A percentile compares a stretch with the other conserved stretches of the same genome.
These are phyloP conservation scores for Xerocomellus dryophilus DNA, from an alignment of 768 basidiomycete genomes.

Conservation along the genomic window DNA sequence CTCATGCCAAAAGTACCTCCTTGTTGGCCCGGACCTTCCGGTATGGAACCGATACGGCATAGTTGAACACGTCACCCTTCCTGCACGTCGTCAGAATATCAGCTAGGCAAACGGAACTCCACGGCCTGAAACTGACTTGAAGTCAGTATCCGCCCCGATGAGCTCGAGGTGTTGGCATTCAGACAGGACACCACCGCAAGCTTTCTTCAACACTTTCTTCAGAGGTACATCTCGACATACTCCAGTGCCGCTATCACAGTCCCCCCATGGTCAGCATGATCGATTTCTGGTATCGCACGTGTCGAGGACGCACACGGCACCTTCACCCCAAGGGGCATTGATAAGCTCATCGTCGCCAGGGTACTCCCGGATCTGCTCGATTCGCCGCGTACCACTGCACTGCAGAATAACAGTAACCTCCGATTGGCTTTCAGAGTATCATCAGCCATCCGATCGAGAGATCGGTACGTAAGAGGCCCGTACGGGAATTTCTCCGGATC, in stretches of 20 bases:
- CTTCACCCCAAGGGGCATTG: constrained; percentile 52
- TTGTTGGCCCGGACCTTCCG: constrained; percentile 46
- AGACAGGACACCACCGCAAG: too few species aligned
- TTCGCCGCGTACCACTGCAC: constrained; percentile 52
- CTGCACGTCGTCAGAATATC: constrained; percentile 13
- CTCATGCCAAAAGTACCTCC: constrained; percentile 38
- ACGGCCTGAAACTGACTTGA: constrained; percentile 38
- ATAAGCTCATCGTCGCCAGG: constrained; percentile 55
- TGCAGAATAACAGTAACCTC: constrained; percentile 54
- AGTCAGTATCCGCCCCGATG: constrained; percentile 56
- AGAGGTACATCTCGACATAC: constrained; percentile 52
- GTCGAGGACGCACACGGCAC: constrained; percentile 41
- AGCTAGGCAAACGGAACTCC: background rate
- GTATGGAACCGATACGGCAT: constrained; percentile 47
- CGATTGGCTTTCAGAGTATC: constrained; percentile 34
- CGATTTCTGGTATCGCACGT: background rate
- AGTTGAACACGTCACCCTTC: constrained; percentile 39
- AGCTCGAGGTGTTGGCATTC: constrained; percentile 53
- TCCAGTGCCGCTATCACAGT: constrained; percentile 42
- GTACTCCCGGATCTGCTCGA: constrained; percentile 50
- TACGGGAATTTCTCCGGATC: constrained; percentile 44
- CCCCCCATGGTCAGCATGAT: constrained; percentile 34
- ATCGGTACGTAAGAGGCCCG: constrained; percentile 12
- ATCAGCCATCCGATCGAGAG: background rate
- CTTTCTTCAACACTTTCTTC: constrained; percentile 51